These are phyloP conservation scores for Cladosporium cucumerinum DNA, from an alignment of 2,329 filamentous ascomycete genomes.

Conservation along the genomic window DNA sequence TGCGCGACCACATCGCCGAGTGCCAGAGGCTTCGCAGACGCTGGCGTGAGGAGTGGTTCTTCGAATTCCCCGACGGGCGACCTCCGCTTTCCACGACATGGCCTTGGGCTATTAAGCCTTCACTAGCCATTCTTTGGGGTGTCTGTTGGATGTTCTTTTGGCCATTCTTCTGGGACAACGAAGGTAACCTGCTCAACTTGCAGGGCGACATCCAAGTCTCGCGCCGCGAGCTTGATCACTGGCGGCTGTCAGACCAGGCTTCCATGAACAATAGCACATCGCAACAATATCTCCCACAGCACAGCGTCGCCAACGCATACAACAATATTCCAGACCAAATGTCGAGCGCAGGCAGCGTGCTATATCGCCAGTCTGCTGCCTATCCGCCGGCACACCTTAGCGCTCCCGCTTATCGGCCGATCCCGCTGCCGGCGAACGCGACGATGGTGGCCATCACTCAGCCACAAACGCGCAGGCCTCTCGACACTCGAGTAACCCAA, in stretches of 20 bases:
- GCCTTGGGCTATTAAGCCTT: constrained; percentile 38
- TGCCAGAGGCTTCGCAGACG: constrained; percentile 25
- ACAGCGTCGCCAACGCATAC: not conserved
- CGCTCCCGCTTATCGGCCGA: not conserved
- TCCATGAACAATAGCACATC: not conserved
- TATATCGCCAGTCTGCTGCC: constrained; percentile 13
- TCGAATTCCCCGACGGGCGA: constrained; percentile 32
- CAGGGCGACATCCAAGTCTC: constrained; percentile 16
- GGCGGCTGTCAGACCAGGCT: not conserved
- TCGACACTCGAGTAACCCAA: not conserved
- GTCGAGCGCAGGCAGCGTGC: constrained; percentile 15
- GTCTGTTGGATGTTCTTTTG: constrained; percentile 39
- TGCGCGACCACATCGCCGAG: constrained; percentile 23
- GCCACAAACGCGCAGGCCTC: constrained; percentile 1
- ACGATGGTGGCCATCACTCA: not conserved
- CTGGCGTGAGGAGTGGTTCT: constrained; percentile 30
- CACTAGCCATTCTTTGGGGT: constrained; percentile 37
- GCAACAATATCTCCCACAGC: not conserved
- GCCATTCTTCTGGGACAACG: constrained; percentile 15
- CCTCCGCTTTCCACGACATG: constrained; percentile 37
- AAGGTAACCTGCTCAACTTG: constrained; percentile 20
- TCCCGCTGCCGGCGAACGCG: not conserved
- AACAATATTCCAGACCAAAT: not conserved
- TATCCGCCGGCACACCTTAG: constrained; percentile 1
- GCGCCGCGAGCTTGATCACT: constrained; percentile 10